Base-by-base conservation (phyloP, 208 protist species). In the Phytomonas francai region DNA sequence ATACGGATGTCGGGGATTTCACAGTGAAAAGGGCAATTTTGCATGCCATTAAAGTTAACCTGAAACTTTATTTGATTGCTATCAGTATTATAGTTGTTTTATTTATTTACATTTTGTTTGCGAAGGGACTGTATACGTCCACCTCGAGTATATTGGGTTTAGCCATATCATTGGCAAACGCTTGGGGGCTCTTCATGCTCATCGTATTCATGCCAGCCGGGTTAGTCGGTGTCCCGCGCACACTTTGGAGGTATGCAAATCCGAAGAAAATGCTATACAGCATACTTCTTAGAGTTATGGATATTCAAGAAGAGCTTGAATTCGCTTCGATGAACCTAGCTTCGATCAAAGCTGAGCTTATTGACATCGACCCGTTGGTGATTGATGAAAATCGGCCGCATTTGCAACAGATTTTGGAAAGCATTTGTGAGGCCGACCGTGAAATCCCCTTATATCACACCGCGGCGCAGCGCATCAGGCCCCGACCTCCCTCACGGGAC, bases 221-320 rank as follows among this genome's bases (percentile, higher is more conserved):
- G 4, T 69, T 95, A n/a, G 86, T 95, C 12, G 87, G 85, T 0
- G 78, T 97, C 49, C 92, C 92, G 34, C 81, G 84, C 22, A 85
- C 92, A 78, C 77, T 97, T 54, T 97, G 83, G 81, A 76, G 84
- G 45, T 84, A 85, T 75, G 80, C 87, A 0, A 78, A 92, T 69
- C 68, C 82, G 14, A 74, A 78, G 56, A 68, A 75, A 22, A 64
- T 86, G 74, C 73, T 97, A 63, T 80, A 82, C 5, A 68, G 73
- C 28, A 69, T 72, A 6, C 79, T 91, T 36, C 94, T 81, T 77
- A 79, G 81, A 58, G 84, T 87, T 16, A 83, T 81, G 12, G 83
- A 92, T 67, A 90, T 95, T 66, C 89, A 95, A 68, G 89, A 97
- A 62, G 86, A 91, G 69, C 81, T 94, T 33, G 92, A 97, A 72